Percentiles rank a stretch among this genome's conserved stretches.
These are phyloP conservation scores for Saccharomyces hybrid DNA, from an alignment of 1,139 yeast species.

Conservation along the genomic window DNA sequence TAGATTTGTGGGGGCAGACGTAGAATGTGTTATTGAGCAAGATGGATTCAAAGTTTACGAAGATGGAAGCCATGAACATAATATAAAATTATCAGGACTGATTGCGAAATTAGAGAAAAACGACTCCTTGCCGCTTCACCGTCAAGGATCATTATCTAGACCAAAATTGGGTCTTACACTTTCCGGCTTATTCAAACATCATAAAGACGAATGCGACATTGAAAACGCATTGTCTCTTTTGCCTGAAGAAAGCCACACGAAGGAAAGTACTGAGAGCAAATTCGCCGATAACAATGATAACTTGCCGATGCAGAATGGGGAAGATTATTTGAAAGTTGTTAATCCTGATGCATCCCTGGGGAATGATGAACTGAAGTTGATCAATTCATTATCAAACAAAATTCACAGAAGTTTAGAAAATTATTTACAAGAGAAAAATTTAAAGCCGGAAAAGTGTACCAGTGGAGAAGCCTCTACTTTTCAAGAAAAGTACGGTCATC, in stretches of 20 bases:
- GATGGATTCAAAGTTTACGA: conserved; percentile 13
- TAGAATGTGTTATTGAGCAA: conserved; percentile 7
- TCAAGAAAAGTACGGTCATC: conserved; percentile 49
- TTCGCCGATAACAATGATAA: conserved; percentile 24
- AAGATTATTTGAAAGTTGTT: conserved; percentile 22
- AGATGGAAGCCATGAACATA: conserved; percentile 16
- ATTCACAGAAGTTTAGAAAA: conserved; percentile 20
- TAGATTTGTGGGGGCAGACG: not conserved
- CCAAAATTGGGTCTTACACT: conserved; percentile 14
- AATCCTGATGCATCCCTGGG: conserved; percentile 45
- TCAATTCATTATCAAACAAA: conserved; percentile 40
- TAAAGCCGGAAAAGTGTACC: conserved; percentile 18
- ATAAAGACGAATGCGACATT: conserved; percentile 18
- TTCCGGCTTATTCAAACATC: conserved; percentile 21
- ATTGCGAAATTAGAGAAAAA: conserved; percentile 2
- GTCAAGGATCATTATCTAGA: conserved; percentile 11
- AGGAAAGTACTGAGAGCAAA: conserved; percentile 17
- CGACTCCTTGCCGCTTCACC: conserved; percentile 2
- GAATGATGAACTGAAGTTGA: conserved; percentile 43
- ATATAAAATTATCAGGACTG: conserved; percentile 8
- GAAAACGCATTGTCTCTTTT: conserved; percentile 21
- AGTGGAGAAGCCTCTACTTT: conserved; percentile 26
- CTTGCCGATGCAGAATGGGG: not conserved
- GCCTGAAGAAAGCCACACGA: no score
- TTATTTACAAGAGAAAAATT: not conserved